Conservation (phyloP, 192 early-diverging fungal genomes). For the Polychytrium aggregatum region DNA sequence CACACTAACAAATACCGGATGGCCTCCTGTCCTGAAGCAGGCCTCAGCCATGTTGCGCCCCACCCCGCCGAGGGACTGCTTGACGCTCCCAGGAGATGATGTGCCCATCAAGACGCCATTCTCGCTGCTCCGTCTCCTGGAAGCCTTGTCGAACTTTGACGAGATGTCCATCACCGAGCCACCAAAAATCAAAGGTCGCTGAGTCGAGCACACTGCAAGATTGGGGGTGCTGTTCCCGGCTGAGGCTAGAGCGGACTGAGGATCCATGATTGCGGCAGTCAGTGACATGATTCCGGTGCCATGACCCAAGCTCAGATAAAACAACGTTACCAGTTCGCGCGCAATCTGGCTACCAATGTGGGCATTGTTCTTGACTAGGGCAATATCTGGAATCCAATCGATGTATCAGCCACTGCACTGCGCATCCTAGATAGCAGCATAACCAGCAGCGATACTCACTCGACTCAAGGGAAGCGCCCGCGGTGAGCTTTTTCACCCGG, state of each 20-base stretch:
- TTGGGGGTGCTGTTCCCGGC: too few species aligned
- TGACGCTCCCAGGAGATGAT: constrained; percentile 61
- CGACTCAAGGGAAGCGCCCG: constrained; percentile 64
- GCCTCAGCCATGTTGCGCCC: constrained; percentile 87
- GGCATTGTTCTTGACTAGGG: constrained; percentile 88
- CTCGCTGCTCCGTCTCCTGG: too few species aligned
- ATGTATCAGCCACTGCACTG: not conserved
- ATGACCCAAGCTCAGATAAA: too few species aligned
- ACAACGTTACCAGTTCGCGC: constrained; percentile 18
- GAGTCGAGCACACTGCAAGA: too few species aligned
- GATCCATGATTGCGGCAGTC: too few species aligned
- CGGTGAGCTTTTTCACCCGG: constrained; percentile 70
- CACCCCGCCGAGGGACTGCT: constrained; percentile 72
- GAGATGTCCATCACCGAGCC: constrained; percentile 81
- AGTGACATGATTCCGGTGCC: too few species aligned
- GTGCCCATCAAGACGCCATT: constrained; percentile 30
- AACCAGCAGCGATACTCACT: too few species aligned
- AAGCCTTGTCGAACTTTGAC: constrained; percentile 20
- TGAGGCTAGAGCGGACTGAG: too few species aligned
- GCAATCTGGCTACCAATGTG: constrained; percentile 71
- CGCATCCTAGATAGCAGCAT: not conserved
- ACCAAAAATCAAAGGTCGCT: constrained; percentile 70
- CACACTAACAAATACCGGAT: constrained; percentile 51
- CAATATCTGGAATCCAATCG: constrained; percentile 51
- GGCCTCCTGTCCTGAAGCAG: constrained; percentile 46